phyloP scores from a whole-genome alignment of 2,329 filamentous ascomycete species.

The Fusarium graminum region DNA sequence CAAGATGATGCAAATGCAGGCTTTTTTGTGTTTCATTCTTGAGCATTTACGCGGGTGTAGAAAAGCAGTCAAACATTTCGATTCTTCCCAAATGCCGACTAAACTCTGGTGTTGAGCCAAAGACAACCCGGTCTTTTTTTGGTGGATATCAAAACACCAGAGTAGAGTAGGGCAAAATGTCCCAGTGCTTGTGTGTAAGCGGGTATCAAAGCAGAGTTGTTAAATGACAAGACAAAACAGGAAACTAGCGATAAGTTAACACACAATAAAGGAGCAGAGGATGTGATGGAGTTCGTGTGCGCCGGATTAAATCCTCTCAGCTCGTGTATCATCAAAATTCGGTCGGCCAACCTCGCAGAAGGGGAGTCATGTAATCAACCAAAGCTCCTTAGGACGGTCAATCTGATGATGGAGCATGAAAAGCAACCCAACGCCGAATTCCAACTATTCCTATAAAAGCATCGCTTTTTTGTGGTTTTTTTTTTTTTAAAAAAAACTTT shows the following conservation, averaged over 20 bases:
- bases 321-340: constrained; percentile 59
- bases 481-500: too few species aligned
- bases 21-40: constrained; percentile 35
- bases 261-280: constrained; percentile 52
- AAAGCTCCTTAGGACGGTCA: constrained; percentile 62
- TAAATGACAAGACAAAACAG: constrained; percentile 41
- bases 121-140: constrained; percentile 35
- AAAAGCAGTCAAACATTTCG: constrained; percentile 41
- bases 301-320: constrained; percentile 56
- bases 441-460: constrained; percentile 39
- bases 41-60: constrained; percentile 41
- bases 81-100: constrained; percentile 34
- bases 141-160: constrained; percentile 43
- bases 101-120: constrained; percentile 37
- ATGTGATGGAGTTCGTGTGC: constrained; percentile 40
- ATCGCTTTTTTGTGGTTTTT: constrained; percentile 45
- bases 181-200: constrained; percentile 33
- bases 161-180: constrained; percentile 35
- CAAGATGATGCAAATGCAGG: constrained; percentile 42
- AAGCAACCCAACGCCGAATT: constrained; percentile 53
- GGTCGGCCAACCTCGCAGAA: constrained; percentile 66
- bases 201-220: constrained; percentile 48
- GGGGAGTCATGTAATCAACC: constrained; percentile 58
- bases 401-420: constrained; percentile 64
- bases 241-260: constrained; percentile 27